Conservation (phyloP, 306 rosid species). For the Cucurbita ficifolia region DNA sequence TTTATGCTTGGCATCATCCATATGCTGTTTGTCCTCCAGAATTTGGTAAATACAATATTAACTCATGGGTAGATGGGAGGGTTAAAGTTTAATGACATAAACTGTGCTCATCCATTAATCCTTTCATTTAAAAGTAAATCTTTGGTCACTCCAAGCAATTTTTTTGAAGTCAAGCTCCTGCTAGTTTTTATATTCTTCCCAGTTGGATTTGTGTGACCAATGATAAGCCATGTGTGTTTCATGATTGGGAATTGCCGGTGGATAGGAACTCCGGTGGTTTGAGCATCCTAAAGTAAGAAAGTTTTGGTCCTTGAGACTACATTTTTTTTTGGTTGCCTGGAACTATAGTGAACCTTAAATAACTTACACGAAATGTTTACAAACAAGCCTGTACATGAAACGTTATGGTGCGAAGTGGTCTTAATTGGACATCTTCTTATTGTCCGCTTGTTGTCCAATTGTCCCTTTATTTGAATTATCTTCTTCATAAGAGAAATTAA, state of each 20-base stretch:
- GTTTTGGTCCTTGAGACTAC: neutral
- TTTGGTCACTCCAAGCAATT: neutral
- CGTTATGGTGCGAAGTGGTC: neutral
- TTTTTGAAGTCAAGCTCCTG: neutral
- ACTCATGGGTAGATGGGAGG: neutral
- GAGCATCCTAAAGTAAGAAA: neutral
- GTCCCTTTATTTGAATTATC: neutral
- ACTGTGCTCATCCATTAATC: neutral
- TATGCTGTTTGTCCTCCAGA: neutral
- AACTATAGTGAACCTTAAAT: neutral
- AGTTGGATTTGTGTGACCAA: neutral
- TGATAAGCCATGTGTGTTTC: neutral
- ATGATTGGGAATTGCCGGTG: neutral
- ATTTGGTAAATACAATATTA: neutral
- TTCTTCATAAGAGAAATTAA: neutral
- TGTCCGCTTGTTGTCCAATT: neutral
- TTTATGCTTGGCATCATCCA: neutral
- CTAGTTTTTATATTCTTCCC: neutral
- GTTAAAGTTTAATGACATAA: neutral
- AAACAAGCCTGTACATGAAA: neutral
- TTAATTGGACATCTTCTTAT: neutral
- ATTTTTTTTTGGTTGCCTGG: neutral
- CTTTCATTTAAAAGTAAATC: neutral
- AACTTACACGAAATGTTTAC: neutral
- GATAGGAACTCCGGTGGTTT: neutral